phyloP scores from a whole-genome alignment of 345 rosid species.

The Erucastrum elatum region DNA sequence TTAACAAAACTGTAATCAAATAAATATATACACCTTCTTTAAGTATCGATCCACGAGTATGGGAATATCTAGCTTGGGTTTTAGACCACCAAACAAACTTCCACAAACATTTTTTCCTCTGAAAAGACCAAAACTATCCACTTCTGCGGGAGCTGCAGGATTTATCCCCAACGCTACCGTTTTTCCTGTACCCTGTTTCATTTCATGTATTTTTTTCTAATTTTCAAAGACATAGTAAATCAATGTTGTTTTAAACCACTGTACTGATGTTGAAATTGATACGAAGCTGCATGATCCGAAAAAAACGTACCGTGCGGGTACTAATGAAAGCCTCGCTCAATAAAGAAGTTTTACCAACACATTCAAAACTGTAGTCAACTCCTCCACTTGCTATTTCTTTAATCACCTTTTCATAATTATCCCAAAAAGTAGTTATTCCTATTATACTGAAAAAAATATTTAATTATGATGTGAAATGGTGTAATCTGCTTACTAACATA shows the following conservation, averaged over 20 bases:
- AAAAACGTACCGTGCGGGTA: constrained; percentile 41
- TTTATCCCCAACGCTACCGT: constrained; percentile 56
- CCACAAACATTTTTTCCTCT: constrained; percentile 51
- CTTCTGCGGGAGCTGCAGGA: constrained; percentile 33
- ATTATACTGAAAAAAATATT: not conserved
- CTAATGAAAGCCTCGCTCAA: constrained; percentile 53
- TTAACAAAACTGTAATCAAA: not conserved
- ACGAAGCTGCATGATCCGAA: not conserved
- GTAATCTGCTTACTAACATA: constrained; percentile 6
- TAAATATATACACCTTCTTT: constrained; percentile 33
- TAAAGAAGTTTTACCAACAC: constrained; percentile 54
- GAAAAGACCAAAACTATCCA: constrained; percentile 42
- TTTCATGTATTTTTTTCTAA: not conserved
- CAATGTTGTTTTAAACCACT: not conserved
- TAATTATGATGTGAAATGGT: not conserved
- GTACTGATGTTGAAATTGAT: not conserved
- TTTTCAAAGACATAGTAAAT: not conserved
- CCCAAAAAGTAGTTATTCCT: not conserved
- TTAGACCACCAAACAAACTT: constrained; percentile 58
- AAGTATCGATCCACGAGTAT: constrained; percentile 44
- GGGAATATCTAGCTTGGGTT: constrained; percentile 58
- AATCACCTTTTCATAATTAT: constrained; percentile 44
- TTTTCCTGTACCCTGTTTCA: constrained; percentile 61
- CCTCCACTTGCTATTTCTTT: constrained; percentile 64
- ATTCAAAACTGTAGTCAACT: constrained; percentile 76